Base-by-base conservation (phyloP, 2,329 filamentous ascomycete species). In the Ceratocystis alfenasii region DNA sequence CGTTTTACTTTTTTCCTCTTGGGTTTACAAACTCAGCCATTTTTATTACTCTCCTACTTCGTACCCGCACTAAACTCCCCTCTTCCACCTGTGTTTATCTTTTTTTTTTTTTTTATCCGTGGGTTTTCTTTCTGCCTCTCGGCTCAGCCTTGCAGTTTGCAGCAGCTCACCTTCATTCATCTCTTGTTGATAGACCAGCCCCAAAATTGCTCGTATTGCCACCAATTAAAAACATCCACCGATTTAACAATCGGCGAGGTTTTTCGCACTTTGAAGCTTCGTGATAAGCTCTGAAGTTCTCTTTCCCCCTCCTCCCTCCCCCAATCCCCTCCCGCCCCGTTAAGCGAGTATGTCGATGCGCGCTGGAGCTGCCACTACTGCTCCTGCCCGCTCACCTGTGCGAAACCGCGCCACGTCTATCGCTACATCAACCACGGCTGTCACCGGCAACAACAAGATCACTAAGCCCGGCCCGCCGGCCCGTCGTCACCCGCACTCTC, bases 291-390 rank as follows among this genome's bases (percentile, higher is more conserved):
- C n/a, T 22, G 15, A 8, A 8, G 6, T 50, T 6, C n/a, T 50
- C 46, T 12, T 50, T 50, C 5, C 46, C 7, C n/a, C n/a, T 20
- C 10, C 7, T 5, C 20, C 46, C 46, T 17, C 46, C 8, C 46
- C 17, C 46, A 15, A 45, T 30, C 28, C 17, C 33, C 48, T 36
- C 15, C 20, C 30, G 12, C 25, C 59, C 59, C 5, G 17, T 12
- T 41, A n/a, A 53, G 48, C 36, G 36, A 65, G 53, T 33, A 65
- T 65, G 63, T 65, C 63, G 63, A 65, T 65, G 63, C 63, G 63
- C 53, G 53, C 63, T 55, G 63, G 63, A 65, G 64, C 64, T 22
- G 36, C 64, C 45, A 57, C 64, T 12, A 57, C 64, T 45, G 57
- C 57, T 55, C 44, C 45, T 25, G 57, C 57, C 59, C 64, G 64